These are phyloP conservation scores for Trametes cinnabarina DNA, from an alignment of 768 basidiomycete genomes.

Conservation along the genomic window DNA sequence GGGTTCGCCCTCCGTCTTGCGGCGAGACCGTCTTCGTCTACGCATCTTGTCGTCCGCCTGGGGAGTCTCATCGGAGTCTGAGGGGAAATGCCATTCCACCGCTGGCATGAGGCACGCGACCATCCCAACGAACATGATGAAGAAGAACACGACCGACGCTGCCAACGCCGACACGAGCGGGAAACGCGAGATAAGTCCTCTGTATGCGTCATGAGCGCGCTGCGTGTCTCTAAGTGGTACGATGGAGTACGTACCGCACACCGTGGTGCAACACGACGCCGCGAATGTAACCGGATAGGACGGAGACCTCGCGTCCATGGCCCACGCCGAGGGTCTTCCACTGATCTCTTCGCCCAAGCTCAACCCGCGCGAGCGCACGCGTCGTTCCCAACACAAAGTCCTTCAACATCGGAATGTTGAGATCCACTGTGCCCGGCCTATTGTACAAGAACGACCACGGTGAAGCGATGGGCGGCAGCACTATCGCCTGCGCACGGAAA, in stretches of 20 bases:
- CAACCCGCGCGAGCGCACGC: constrained; percentile 55
- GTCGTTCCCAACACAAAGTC: constrained; percentile 50
- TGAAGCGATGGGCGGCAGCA: constrained; percentile 40
- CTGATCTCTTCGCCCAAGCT: constrained; percentile 69
- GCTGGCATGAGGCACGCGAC: constrained; percentile 33
- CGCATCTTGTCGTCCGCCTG: constrained; percentile 6
- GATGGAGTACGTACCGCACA: constrained; percentile 51
- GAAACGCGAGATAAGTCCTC: constrained; percentile 69
- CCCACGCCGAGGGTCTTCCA: constrained; percentile 73
- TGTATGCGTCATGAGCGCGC: constrained; percentile 26
- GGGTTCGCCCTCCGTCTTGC: constrained; percentile 10
- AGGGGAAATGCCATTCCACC: constrained; percentile 29
- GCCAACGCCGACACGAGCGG: constrained; percentile 55
- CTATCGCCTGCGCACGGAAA: constrained; percentile 50
- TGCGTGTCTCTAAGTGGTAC: background rate
- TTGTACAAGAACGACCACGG: constrained; percentile 39
- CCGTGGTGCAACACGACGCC: constrained; percentile 67
- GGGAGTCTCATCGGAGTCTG: constrained; percentile 13
- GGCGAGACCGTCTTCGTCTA: constrained; percentile 17
- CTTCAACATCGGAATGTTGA: constrained; percentile 58
- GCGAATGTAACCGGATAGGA: constrained; percentile 57
- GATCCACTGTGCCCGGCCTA: constrained; percentile 39
- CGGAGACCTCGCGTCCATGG: constrained; percentile 69
- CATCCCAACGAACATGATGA: constrained; percentile 32
- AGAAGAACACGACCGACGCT: constrained; percentile 36